Conservation (phyloP, 768 basidiomycete genomes). For the Collybiopsis confluens region DNA sequence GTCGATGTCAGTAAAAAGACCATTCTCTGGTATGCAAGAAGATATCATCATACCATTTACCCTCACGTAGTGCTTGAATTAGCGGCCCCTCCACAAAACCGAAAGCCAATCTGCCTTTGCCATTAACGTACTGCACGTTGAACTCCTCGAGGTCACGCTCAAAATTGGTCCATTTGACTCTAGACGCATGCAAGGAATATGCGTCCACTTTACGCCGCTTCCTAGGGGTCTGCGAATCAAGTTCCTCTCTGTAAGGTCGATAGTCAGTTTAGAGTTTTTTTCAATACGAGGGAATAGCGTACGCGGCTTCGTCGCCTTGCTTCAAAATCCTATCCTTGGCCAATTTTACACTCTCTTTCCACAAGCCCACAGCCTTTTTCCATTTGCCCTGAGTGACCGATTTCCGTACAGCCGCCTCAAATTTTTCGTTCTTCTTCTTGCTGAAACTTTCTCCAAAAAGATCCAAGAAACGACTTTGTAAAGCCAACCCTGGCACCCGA, state of each 20-base stretch:
- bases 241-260: slow-evolving; percentile 20
- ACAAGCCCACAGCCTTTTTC: slow-evolving; percentile 78
- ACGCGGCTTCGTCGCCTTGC: slow-evolving; percentile 22
- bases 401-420: slow-evolving; percentile 75
- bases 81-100: slow-evolving; percentile 94
- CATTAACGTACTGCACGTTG: slow-evolving; percentile 83
- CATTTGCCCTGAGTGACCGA: slow-evolving; percentile 81
- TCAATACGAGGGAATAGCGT: slow-evolving; percentile 10
- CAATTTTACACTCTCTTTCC: slow-evolving; percentile 72
- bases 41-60: slow-evolving; percentile 89
- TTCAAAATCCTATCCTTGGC: slow-evolving; percentile 59
- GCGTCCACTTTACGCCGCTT: slow-evolving; percentile 67
- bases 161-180: slow-evolving; percentile 63
- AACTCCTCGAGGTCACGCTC: slow-evolving; percentile 70
- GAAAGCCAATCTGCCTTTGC: slow-evolving; percentile 88
- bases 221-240: slow-evolving; percentile 43
- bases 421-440: slow-evolving; percentile 82
- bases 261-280: not conserved
- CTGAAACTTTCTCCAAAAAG: slow-evolving; percentile 88
- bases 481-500: slow-evolving; percentile 62
- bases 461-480: slow-evolving; percentile 73
- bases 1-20: not conserved
- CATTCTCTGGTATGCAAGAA: not conserved
- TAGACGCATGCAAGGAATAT: slow-evolving; percentile 37
- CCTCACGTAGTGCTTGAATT: slow-evolving; percentile 81